Evolutionary conservation across 495 filamentous ascomycete species (phyloP).

Genomic region (Hyphodiscus hymeniophilus): DNA sequence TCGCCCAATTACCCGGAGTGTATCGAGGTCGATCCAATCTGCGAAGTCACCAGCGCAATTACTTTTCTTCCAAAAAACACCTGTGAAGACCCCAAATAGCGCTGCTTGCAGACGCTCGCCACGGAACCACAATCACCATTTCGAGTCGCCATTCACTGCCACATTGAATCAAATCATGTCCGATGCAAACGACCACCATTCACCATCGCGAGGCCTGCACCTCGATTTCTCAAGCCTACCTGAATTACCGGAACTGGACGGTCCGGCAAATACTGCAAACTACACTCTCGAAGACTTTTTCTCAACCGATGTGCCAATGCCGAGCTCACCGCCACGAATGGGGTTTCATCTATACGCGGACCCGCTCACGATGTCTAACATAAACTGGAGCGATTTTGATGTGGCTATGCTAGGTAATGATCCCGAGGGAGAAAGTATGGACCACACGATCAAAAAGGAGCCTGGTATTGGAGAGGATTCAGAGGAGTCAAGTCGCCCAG

Average conservation of each 20-base stretch:
- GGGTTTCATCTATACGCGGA: slow-evolving; percentile 29
- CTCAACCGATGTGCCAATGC: slow-evolving; percentile 38
- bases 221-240: slow-evolving; percentile 20
- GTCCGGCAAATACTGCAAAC: neutral
- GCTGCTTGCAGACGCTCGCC: slow-evolving; percentile 28
- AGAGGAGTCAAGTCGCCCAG: neutral
- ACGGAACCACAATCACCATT: slow-evolving; percentile 25
- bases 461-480: slow-evolving; percentile 11
- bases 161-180: slow-evolving; percentile 52
- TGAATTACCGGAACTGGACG: slow-evolving; percentile 7
- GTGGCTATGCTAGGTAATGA: neutral
- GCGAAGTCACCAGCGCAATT: slow-evolving; percentile 17
- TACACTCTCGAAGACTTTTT: slow-evolving; percentile 30
- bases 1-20: slow-evolving; percentile 47
- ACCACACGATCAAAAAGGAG: neutral
- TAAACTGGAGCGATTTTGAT: slow-evolving; percentile 16
- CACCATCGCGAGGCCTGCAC: slow-evolving; percentile 16
- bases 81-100: slow-evolving; percentile 28
- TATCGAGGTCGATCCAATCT: slow-evolving; percentile 42
- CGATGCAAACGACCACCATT: slow-evolving; percentile 34
- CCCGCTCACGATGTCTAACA: slow-evolving; percentile 14
- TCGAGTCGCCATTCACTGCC: slow-evolving; percentile 50
- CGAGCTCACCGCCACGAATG: slow-evolving; percentile 33
- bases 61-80: slow-evolving; percentile 32
- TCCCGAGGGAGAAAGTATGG: neutral